Evolutionary conservation across 805 yeast species (phyloP).

Genomic region (Candida nemodendra): DNA sequence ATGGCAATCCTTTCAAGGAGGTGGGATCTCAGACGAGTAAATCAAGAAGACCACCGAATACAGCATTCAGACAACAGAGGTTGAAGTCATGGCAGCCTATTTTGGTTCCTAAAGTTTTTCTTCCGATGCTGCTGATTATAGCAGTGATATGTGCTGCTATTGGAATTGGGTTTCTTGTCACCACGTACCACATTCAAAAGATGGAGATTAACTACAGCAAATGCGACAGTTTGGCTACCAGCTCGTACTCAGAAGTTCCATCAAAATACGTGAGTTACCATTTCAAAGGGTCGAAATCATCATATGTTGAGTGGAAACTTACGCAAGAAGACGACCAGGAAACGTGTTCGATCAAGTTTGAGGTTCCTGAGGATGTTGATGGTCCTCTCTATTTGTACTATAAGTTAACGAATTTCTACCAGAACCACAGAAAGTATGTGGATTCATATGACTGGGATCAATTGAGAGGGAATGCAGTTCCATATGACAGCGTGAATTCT

Average conservation of each 20-base stretch:
- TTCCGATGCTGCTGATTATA: constrained; percentile 73
- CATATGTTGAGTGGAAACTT: constrained; percentile 57
- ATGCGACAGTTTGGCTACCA: constrained; percentile 49
- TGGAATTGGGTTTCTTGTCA: constrained; percentile 78
- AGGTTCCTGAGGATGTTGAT: constrained; percentile 65
- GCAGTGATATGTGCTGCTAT: constrained; percentile 86
- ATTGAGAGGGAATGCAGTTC: constrained; percentile 70
- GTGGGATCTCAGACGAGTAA: constrained; percentile 29
- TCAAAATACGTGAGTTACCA: constrained; percentile 55
- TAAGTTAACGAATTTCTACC: constrained; percentile 84
- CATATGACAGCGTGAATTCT: constrained; percentile 45
- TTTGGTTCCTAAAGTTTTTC: constrained; percentile 84
- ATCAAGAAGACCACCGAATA: constrained; percentile 61
- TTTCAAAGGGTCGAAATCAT: constrained; percentile 46
- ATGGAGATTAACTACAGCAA: constrained; percentile 71
- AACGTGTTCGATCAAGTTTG: constrained; percentile 68
- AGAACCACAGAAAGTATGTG: constrained; percentile 93
- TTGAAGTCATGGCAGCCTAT: constrained; percentile 76
- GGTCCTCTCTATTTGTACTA: constrained; percentile 79
- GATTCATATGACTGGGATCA: constrained; percentile 80
- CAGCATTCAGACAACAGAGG: constrained; percentile 76
- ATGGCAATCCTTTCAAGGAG: constrained; percentile 28
- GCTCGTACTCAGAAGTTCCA: constrained; percentile 53
- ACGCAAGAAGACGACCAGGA: constrained; percentile 34
- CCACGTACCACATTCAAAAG: constrained; percentile 79